Evolutionary conservation across 441 rosid genomes (phyloP).

Genomic region (Arabidopsis hybrid): DNA sequence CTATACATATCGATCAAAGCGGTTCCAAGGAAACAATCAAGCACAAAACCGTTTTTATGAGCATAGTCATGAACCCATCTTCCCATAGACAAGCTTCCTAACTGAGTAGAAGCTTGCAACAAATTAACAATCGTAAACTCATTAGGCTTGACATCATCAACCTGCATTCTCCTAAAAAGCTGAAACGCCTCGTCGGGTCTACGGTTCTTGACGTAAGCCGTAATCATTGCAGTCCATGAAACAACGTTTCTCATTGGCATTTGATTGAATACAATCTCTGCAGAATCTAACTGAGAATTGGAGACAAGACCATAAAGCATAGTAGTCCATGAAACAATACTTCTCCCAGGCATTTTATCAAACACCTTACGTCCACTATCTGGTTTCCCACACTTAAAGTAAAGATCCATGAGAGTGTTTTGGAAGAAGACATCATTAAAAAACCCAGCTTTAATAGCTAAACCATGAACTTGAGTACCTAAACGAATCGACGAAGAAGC

Average conservation of each 20-base stretch:
- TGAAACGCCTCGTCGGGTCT: conserved; percentile 56
- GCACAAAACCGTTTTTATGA: conserved; percentile 49
- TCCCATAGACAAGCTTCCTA: conserved; percentile 59
- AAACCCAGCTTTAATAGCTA: conserved; percentile 64
- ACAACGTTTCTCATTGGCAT: conserved; percentile 60
- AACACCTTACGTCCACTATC: conserved; percentile 59
- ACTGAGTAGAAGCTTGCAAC: conserved; percentile 52
- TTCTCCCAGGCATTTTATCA: conserved; percentile 53
- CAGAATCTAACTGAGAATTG: conserved; percentile 54
- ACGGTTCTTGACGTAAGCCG: conserved; percentile 51
- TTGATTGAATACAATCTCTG: conserved; percentile 48
- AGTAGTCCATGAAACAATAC: conserved; percentile 63
- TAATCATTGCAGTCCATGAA: conserved; percentile 64
- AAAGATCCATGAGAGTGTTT: conserved; percentile 68
- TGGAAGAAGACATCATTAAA: conserved; percentile 56
- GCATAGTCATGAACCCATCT: conserved; percentile 63
- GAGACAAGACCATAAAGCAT: conserved; percentile 58
- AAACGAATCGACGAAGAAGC: conserved; percentile 44
- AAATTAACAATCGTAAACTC: conserved; percentile 59
- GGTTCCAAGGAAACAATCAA: conserved; percentile 55
- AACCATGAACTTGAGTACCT: conserved; percentile 64
- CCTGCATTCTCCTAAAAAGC: conserved; percentile 56
- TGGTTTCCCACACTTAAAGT: conserved; percentile 56
- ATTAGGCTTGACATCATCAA: conserved; percentile 55
- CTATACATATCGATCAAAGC: conserved; percentile 72